Percentiles rank a stretch among this genome's conserved stretches.
Conservation (phyloP, 305 asterid species). For the Plantago lanceolata region DNA sequence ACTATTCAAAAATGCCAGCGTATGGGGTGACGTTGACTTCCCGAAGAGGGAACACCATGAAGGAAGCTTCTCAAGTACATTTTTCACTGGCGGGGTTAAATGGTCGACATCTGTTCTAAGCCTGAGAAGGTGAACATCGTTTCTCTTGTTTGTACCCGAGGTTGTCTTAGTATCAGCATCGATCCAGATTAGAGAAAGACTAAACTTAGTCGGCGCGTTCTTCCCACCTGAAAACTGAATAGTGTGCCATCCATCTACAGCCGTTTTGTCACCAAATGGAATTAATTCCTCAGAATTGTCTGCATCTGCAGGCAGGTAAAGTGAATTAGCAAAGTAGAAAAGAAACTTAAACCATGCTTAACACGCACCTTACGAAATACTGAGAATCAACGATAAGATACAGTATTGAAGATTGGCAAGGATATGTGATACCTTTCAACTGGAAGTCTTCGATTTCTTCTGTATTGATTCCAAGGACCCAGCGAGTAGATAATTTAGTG, state of each 20-base stretch:
- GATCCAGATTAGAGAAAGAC: slow-evolving; percentile 57
- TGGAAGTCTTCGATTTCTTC: slow-evolving; percentile 69
- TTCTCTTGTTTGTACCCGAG: slow-evolving; percentile 17
- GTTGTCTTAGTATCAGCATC: slow-evolving; percentile 23
- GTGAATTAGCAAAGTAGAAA: slow-evolving; percentile 1
- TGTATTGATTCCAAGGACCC: slow-evolving; percentile 81
- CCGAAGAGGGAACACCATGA: slow-evolving; percentile 87
- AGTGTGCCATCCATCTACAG: slow-evolving; percentile 76
- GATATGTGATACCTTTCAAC: slow-evolving; percentile 56
- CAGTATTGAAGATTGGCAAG: not conserved
- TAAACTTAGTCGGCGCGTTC: slow-evolving; percentile 66
- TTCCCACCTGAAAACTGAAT: slow-evolving; percentile 88
- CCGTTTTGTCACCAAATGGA: slow-evolving; percentile 51
- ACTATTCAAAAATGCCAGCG: slow-evolving; percentile 58
- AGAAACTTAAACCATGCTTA: not conserved
- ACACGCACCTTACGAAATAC: not conserved
- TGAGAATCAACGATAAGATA: too few relatives aligned
- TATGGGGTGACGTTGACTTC: slow-evolving; percentile 76
- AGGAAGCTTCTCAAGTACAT: slow-evolving; percentile 65
- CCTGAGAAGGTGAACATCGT: slow-evolving; percentile 39
- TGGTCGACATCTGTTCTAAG: slow-evolving; percentile 72
- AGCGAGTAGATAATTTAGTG: slow-evolving; percentile 65
- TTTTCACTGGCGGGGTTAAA: slow-evolving; percentile 45
- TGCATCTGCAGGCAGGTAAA: slow-evolving; percentile 34
- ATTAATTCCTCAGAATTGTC: slow-evolving; percentile 54